These are phyloP conservation scores for Oligophagozyma castellii DNA, from an alignment of 1,139 yeast genomes.

Conservation along the genomic window DNA sequence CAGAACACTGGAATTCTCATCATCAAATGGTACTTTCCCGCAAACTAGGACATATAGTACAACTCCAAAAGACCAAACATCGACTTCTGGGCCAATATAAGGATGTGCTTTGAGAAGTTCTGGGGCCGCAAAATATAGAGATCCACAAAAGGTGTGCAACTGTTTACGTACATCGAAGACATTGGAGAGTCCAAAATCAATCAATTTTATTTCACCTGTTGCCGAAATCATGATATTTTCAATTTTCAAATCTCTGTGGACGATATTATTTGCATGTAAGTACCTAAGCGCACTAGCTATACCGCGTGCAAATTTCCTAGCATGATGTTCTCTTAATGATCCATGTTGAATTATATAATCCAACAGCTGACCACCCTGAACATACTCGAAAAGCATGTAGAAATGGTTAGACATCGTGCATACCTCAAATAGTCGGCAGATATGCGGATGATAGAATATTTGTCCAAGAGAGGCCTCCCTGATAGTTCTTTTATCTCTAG, in stretches of 20 bases:
- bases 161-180: slow-evolving; percentile 59
- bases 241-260: slow-evolving; percentile 91
- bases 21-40: slow-evolving; percentile 98
- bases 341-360: slow-evolving; percentile 98
- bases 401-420: slow-evolving; percentile 95
- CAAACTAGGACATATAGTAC: slow-evolving; percentile 88
- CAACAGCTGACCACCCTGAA: slow-evolving; percentile 94
- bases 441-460: slow-evolving; percentile 80
- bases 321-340: slow-evolving; percentile 82
- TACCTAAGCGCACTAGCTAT: slow-evolving; percentile 89
- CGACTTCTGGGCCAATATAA: slow-evolving; percentile 93
- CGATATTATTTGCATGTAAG: slow-evolving; percentile 86
- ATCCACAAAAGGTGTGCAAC: slow-evolving; percentile 92
- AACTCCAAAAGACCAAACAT: slow-evolving; percentile 97
- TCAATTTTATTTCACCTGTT: slow-evolving; percentile 86
- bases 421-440: slow-evolving; percentile 85
- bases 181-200: slow-evolving; percentile 92
- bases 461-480: slow-evolving; percentile 93
- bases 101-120: slow-evolving; percentile 88
- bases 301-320: slow-evolving; percentile 92
- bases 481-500: slow-evolving; percentile 82
- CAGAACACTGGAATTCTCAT: slow-evolving; percentile 79
- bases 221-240: slow-evolving; percentile 93
- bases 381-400: slow-evolving; percentile 93
- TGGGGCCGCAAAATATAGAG: slow-evolving; percentile 96